Conservation (phyloP, 2,329 filamentous ascomycete species). For the Xylariaceae sp. region DNA sequence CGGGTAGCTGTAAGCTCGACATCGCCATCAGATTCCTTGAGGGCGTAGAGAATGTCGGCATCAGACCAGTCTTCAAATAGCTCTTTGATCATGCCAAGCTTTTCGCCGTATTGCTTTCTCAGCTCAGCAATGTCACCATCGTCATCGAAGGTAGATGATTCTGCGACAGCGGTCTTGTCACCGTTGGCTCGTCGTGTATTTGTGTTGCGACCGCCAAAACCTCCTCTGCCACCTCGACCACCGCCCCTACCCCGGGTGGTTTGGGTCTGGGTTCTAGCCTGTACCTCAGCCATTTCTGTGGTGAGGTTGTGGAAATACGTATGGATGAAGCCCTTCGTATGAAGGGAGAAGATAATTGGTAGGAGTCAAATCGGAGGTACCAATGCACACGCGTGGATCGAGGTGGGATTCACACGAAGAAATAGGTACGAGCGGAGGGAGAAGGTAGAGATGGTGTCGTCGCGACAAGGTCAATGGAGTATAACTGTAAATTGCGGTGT, state of each 20-base stretch:
- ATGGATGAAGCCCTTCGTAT: constrained; percentile 38
- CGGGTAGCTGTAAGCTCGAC: constrained; percentile 76
- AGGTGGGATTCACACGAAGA: constrained; percentile 21
- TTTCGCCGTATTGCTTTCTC: constrained; percentile 84
- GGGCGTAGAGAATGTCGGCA: constrained; percentile 89
- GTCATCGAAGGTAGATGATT: constrained; percentile 71
- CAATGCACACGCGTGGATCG: constrained; percentile 28
- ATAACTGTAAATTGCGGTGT: constrained; percentile 1
- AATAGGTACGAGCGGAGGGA: constrained; percentile 14
- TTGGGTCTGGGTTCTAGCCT: constrained; percentile 72
- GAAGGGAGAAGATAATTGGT: constrained; percentile 38
- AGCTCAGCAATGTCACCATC: constrained; percentile 90
- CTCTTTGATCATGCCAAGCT: constrained; percentile 84
- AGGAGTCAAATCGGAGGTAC: constrained; percentile 40
- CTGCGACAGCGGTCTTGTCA: constrained; percentile 67
- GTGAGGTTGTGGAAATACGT: constrained; percentile 46
- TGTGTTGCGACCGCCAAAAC: constrained; percentile 70
- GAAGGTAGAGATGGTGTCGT: constrained; percentile 3
- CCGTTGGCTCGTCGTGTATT: constrained; percentile 68
- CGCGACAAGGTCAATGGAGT: constrained; percentile 10
- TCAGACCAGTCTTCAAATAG: constrained; percentile 97
- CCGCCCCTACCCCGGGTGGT: constrained; percentile 90
- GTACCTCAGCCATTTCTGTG: constrained; percentile 88
- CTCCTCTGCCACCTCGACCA: constrained; percentile 82
- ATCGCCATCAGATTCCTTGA: constrained; percentile 87